Conservation (phyloP, 2,329 filamentous ascomycete genomes). For the Colletotrichum lupini region DNA sequence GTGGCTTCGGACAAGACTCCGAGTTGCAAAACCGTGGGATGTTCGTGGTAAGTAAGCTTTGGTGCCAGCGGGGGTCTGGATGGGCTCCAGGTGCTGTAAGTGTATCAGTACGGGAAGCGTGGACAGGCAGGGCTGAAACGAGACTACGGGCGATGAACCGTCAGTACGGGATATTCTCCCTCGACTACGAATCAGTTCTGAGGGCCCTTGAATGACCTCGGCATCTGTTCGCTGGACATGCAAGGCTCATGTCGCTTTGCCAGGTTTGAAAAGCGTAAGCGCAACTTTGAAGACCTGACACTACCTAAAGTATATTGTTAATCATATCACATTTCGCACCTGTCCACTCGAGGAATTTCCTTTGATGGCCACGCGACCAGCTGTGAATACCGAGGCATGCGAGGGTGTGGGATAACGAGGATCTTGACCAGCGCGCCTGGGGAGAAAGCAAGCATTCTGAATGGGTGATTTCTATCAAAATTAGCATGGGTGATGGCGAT, state of each 20-base stretch:
- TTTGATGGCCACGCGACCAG: conserved; percentile 4
- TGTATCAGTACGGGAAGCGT: background rate
- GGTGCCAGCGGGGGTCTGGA: background rate
- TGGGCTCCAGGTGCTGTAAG: background rate
- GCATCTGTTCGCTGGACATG: background rate
- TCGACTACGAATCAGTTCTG: background rate
- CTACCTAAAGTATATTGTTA: background rate
- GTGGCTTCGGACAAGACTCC: background rate
- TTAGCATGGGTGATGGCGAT: conserved; percentile 28
- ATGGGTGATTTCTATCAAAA: background rate
- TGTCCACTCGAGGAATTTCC: conserved; percentile 1
- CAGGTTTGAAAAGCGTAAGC: background rate
- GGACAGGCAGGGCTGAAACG: conserved; percentile 34
- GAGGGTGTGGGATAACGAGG: background rate
- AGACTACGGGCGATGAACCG: conserved; percentile 6
- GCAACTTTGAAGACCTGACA: background rate
- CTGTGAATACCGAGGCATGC: background rate
- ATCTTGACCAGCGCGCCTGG: background rate
- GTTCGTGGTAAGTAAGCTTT: background rate
- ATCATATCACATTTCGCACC: conserved; percentile 1
- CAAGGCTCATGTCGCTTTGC: conserved; percentile 1
- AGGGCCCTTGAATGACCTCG: background rate
- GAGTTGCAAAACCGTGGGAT: background rate
- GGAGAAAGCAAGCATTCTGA: background rate
- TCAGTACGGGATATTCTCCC: background rate